Evolutionary conservation across 805 yeast genomes (phyloP).

Genomic region (Lipomyces oligophaga): DNA sequence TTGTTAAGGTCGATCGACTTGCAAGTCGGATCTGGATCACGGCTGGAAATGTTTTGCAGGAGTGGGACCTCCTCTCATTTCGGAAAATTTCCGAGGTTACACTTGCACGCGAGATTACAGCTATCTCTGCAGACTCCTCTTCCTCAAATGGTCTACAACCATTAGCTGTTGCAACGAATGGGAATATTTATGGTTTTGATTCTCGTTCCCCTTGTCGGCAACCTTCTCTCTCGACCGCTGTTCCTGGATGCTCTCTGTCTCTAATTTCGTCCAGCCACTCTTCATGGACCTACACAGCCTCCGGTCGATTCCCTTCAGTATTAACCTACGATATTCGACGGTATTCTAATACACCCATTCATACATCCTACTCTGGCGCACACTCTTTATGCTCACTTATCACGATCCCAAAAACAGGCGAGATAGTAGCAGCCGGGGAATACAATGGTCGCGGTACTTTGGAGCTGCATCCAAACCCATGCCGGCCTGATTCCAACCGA

Average conservation of each 20-base stretch:
- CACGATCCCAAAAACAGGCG: slow-evolving; percentile 4
- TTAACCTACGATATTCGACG: slow-evolving; percentile 20
- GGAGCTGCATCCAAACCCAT: slow-evolving; percentile 11
- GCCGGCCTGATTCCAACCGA: neutral
- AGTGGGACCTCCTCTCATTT: slow-evolving; percentile 12
- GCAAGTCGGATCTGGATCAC: slow-evolving; percentile 15
- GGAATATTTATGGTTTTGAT: neutral
- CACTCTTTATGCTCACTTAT: slow-evolving; percentile 20
- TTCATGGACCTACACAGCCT: slow-evolving; percentile 8
- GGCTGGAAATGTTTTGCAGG: slow-evolving; percentile 18
- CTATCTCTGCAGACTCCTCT: slow-evolving; percentile 8
- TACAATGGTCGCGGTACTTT: slow-evolving; percentile 30
- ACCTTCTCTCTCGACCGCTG: neutral
- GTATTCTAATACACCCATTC: slow-evolving; percentile 2
- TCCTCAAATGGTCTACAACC: too few species aligned
- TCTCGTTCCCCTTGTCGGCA: neutral
- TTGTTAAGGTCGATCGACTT: slow-evolving; percentile 6
- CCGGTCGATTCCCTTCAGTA: slow-evolving; percentile 25
- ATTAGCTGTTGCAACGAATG: slow-evolving; percentile 6
- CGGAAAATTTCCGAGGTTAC: slow-evolving; percentile 2
- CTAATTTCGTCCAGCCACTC: slow-evolving; percentile 13
- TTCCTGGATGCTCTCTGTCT: slow-evolving; percentile 24
- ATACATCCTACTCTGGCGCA: slow-evolving; percentile 26
- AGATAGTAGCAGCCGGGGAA: slow-evolving; percentile 26
- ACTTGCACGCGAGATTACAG: slow-evolving; percentile 4